phyloP scores from a whole-genome alignment of 2,329 filamentous ascomycete genomes.

The Colletotrichum aenigma region DNA sequence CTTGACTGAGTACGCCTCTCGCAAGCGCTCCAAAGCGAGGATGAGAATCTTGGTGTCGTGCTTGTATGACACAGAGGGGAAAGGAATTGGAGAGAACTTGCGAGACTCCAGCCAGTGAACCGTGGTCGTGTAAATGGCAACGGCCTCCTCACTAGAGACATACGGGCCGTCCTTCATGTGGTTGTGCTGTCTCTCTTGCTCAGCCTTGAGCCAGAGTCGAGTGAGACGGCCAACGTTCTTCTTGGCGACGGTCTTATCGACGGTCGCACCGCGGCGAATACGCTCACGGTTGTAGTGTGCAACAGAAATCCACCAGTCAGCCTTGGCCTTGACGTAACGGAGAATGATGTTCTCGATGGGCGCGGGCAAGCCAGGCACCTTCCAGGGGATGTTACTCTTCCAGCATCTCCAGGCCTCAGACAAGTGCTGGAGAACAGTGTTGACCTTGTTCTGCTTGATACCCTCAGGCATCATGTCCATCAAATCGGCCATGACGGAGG shows the following conservation, averaged over 20 bases:
- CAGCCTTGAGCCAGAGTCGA: constrained; percentile 94
- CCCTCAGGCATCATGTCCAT: constrained; percentile 99
- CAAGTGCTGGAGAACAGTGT: constrained; percentile 94
- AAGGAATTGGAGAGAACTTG: constrained; percentile 98
- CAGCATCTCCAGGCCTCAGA: constrained; percentile 99
- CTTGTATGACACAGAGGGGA: constrained; percentile 98
- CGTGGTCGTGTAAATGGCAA: constrained; percentile 98
- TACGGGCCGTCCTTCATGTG: constrained; percentile 99
- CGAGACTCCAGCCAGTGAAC: constrained; percentile 98
- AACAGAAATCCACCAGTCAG: constrained; percentile 99
- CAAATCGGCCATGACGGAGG: constrained; percentile 97
- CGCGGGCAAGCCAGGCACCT: constrained; percentile 93
- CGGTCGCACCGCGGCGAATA: constrained; percentile 93
- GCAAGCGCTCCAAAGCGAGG: constrained; percentile 86
- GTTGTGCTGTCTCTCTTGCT: constrained; percentile 98
- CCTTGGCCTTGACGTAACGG: constrained; percentile 98
- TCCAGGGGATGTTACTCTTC: constrained; percentile 99
- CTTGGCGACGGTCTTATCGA: constrained; percentile 99
- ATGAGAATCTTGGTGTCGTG: constrained; percentile 99
- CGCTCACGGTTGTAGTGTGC: constrained; percentile 98
- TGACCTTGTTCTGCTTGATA: constrained; percentile 99
- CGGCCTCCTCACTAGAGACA: constrained; percentile 96
- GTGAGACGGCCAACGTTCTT: constrained; percentile 97
- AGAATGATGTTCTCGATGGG: constrained; percentile 99
- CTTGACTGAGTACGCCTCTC: constrained; percentile 97